Base-by-base conservation (phyloP, 1,139 yeast genomes). In the Saccharomycopsis crataegensis region DNA sequence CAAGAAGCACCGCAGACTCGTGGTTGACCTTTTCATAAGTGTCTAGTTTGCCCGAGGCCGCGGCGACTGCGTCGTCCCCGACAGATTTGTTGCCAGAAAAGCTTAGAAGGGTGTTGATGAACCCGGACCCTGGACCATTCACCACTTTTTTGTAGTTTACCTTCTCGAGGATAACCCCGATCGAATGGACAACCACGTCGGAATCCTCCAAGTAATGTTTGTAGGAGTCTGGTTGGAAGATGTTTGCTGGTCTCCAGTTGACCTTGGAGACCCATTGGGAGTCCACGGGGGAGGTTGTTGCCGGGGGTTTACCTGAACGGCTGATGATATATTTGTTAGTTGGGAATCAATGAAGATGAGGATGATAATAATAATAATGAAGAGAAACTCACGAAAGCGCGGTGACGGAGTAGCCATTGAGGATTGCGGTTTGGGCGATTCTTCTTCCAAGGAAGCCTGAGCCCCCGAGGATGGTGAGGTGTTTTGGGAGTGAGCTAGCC, bases 131-230 rank as follows among this genome's bases (percentile, higher is more conserved):
- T 14, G 46, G 12, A 12, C 17, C 32, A 52, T 78, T 77, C 59
- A 80, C 69, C 12, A 73, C 61, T 50, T 73, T 69, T 66, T 90
- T 90, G 67, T 90, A 90, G 40, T 76, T 69, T 53, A 72, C 79
- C 59, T 84, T 77, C 61, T 86, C 93, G 49, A 88, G 70, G 11
- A 89, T 68, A 14, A 86, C 74, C 0, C 97, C 97, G 57, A 90
- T 73, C 0, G 93, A 77, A 65, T 89, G 96, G n/a, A 90, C 91
- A 1, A 89, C 93, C 0, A 86, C 82, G 49, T 75, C 74, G 1
- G 81, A 78, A 43, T 75, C 73, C 37, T 64, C 59, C 41, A 89
- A 65, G 45, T 75, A 68, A 4, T 72, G 65, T 31, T 65, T 60
- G 64, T 87, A 87, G 0, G 83, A 71, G 0, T 72, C 65, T 0